Evolutionary conservation across 129 eudicot species (phyloP), one percentile per base, ranked within the genome.

Genomic region (Cynara cardunculus): DNA sequence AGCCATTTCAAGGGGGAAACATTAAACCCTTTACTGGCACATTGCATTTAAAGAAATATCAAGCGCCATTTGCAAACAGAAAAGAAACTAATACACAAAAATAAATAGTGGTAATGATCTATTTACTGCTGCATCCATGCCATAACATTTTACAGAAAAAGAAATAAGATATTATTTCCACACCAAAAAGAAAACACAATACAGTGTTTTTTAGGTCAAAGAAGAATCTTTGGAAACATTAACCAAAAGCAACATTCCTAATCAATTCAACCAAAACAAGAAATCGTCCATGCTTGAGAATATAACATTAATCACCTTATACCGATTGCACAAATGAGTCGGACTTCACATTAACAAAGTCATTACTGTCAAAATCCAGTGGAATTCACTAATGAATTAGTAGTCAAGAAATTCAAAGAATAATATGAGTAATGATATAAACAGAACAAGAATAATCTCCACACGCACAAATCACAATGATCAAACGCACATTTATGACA

Each of bases 101-200:
- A 8, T 56, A 56, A 59, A 59, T 6, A 59, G 7, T 3, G 11
- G 25, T 19, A 59, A 59, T 59, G 66, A 59, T 59, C 66, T 59
- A 18, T 56, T 56, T 4, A 18, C 3, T 56, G 24, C 6, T 18
- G 65, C 22, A 56, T 56, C 65, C 22, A 56, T 4, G 24, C 22
- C 21, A 16, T n/a, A 0, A 56, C 65, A 18, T 59, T n/a, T 59
- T 59, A 53, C 21, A 7, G 11, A 18, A 13, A 13, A 53, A 59
- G 25, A 16, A 8, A 59, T 3, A 69, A 68, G 39, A 46, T 7
- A 19, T 69, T 19, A 78, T 69, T 11, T 21, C 31, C 24, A 69
- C 69, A 70, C 68, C 10, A 79, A 69, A 77, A 19, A 26, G 26
- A 44, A 73, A 7, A 25, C 77, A 44, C 14, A 74, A 74, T 75